Percentiles rank a stretch among this genome's conserved stretches.
phyloP scores from a whole-genome alignment of 2,329 filamentous ascomycete genomes.

The Cytospora mali region DNA sequence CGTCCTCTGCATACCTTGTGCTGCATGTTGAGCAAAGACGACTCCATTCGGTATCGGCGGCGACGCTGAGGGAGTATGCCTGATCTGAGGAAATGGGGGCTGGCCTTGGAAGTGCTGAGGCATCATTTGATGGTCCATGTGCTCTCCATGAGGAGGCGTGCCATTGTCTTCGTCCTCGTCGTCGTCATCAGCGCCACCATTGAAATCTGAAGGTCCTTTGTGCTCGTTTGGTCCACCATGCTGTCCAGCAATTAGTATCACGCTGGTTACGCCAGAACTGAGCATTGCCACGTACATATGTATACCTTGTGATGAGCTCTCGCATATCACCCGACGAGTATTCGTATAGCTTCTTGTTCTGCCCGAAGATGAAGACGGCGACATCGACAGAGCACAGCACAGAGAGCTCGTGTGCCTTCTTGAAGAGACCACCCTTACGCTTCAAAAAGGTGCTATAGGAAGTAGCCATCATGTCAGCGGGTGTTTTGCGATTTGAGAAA shows the following conservation, averaged over 20 bases:
- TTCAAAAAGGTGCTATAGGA: slow-evolving; percentile 85
- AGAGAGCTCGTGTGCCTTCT: slow-evolving; percentile 98
- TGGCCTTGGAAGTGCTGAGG: slow-evolving; percentile 71
- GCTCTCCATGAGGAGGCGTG: slow-evolving; percentile 71
- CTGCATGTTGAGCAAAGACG: slow-evolving; percentile 60
- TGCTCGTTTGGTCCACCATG: slow-evolving; percentile 94
- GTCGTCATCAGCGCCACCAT: slow-evolving; percentile 83
- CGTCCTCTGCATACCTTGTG: slow-evolving; percentile 58
- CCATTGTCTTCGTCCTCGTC: slow-evolving; percentile 76
- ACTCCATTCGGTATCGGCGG: slow-evolving; percentile 83
- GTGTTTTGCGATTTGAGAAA: background rate
- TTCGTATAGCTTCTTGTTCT: slow-evolving; percentile 98
- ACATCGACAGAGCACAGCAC: slow-evolving; percentile 98
- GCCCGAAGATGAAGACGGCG: slow-evolving; percentile 96
- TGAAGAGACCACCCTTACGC: slow-evolving; percentile 97
- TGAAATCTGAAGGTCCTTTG: slow-evolving; percentile 92
- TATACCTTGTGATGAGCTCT: slow-evolving; percentile 83
- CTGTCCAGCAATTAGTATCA: slow-evolving; percentile 47
- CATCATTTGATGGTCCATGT: slow-evolving; percentile 61
- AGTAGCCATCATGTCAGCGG: slow-evolving; percentile 17
- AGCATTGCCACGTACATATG: slow-evolving; percentile 70
- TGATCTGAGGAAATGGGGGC: slow-evolving; percentile 75
- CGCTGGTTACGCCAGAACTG: background rate
- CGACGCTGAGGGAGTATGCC: slow-evolving; percentile 83
- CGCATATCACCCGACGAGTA: slow-evolving; percentile 94